These are phyloP conservation scores for Rosa hybrid DNA, from an alignment of 331 rosid species.

Conservation along the genomic window DNA sequence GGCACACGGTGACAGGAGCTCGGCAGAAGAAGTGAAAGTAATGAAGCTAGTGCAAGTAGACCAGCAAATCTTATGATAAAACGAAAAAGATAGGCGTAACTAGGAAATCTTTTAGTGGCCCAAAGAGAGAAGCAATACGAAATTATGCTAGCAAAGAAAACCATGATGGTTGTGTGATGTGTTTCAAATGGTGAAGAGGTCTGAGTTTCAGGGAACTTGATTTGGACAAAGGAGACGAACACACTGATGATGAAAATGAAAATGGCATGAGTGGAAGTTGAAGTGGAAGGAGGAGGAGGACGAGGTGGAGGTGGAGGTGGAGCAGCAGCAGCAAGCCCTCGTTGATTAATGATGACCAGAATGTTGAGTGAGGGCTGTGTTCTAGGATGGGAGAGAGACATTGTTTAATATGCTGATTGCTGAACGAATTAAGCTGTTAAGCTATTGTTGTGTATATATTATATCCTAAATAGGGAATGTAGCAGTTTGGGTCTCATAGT, in stretches of 20 bases:
- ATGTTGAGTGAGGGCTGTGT: not conserved
- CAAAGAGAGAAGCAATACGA: not conserved
- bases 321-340: not conserved
- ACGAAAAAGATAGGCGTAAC: not conserved
- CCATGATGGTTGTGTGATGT: not conserved
- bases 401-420: no score
- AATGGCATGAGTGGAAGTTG: not conserved
- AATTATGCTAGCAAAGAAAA: conserved; percentile 1
- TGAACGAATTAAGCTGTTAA: no score
- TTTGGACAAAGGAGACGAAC: not conserved
- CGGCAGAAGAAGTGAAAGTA: conserved; percentile 9
- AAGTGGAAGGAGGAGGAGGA: not conserved
- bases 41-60: not conserved
- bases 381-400: not conserved
- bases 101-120: not conserved
- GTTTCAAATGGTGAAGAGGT: not conserved
- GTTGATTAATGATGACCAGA: not conserved
- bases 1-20: not conserved
- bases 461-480: no score
- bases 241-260: not conserved
- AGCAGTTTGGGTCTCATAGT: no score
- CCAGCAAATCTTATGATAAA: not conserved
- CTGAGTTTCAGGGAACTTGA: not conserved
- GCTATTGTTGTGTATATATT: no score
- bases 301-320: not conserved